phyloP scores from a whole-genome alignment of 2,329 filamentous ascomycete species.

The Fusarium sp. region DNA sequence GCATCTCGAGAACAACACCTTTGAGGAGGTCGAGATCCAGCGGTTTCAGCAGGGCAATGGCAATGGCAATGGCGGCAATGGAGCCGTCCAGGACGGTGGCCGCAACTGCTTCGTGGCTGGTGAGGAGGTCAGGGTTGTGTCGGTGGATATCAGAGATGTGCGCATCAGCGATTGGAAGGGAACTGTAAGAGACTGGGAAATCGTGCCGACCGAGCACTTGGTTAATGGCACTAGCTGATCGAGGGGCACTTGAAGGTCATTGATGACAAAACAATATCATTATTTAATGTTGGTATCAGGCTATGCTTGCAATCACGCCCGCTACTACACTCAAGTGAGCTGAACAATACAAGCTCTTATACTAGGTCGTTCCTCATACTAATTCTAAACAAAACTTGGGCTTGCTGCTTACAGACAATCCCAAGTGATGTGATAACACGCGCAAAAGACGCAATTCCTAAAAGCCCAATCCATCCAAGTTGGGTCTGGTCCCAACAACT shows the following conservation, averaged over 20 bases:
- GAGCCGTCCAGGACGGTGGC: conserved; percentile 63
- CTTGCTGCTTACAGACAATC: neutral
- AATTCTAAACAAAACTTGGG: neutral
- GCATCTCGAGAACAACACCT: conserved; percentile 94
- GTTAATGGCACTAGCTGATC: conserved; percentile 57
- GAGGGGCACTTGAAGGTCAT: neutral
- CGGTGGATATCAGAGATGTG: conserved; percentile 86
- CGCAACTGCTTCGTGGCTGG: conserved; percentile 79
- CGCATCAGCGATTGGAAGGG: conserved; percentile 96
- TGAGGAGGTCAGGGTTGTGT: conserved; percentile 87
- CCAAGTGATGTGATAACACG: neutral
- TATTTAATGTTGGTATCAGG: neutral
- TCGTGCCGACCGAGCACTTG: conserved; percentile 52
- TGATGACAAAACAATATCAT: conserved; percentile 8
- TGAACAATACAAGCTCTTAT: neutral
- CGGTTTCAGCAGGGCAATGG: conserved; percentile 47
- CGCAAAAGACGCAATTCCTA: conserved; percentile 2
- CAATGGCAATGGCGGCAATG: conserved; percentile 47
- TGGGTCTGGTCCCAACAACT: neutral
- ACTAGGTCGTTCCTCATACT: neutral
- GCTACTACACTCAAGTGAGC: neutral
- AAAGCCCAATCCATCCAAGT: neutral
- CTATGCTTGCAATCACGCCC: neutral
- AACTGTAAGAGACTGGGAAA: conserved; percentile 82
- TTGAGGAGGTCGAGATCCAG: conserved; percentile 66